Evolutionary conservation across 2,329 filamentous ascomycete species (phyloP), one percentile per base, ranked within the genome.

Genomic region (Lachnellula occidentalis): DNA sequence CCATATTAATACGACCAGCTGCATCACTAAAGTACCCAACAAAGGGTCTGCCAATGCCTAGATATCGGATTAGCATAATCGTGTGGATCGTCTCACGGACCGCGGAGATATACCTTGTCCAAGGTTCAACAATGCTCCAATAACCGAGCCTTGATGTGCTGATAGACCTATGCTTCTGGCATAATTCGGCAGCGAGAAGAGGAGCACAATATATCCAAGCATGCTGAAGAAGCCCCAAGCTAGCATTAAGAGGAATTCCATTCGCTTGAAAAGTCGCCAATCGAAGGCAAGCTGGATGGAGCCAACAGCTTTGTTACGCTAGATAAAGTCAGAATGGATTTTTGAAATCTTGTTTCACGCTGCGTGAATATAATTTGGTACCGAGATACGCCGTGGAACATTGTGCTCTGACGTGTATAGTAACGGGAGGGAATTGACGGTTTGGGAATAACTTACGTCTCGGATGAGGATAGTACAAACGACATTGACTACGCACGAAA

Each of bases 111-210:
- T 50, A 60, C 65, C 66, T 66, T 85, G 81, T 54, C 79, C 74
- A 65, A 86, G 66, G 67, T 90, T 92, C 62, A 92, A 78, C 37
- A 91, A 70, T 4, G 88, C 88, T n/a, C 82, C 85, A 45, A 90
- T 77, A 15, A 90, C 75, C 0, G 84, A 83, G 6, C 86, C 88
- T 64, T 92, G 83, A 5, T 79, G 76, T 2, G 86, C 75, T 1
- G 77, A 76, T 31, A 91, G 78, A 1, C 88, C 88, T 43, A 91
- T 80, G 4, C 77, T 78, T 53, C 80, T 77, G 37, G 85, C 85
- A 65, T 90, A 92, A 67, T 86, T 88, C 14, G 88, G 83, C 45
- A 92, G 72, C 11, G 82, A 87, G 70, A 91, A 92, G 45, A 91
- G 78, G n/a, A 91, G 76, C 4, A 90, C 85, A 24, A 88, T 78